Conservation (phyloP, 805 yeast genomes). For the Yamadazyma olivae region DNA sequence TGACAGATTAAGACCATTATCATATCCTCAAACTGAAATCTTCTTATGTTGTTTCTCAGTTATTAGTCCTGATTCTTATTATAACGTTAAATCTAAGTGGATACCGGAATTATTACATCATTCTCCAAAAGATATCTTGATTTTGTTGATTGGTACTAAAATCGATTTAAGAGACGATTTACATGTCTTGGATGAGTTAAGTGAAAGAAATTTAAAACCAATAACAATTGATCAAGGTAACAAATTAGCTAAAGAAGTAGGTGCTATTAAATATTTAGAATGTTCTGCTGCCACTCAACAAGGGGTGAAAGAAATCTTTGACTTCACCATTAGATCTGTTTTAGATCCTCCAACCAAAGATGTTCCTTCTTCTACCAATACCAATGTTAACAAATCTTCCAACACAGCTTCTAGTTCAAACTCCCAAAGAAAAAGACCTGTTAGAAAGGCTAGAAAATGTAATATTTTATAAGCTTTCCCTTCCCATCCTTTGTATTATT, state of each 20-base stretch:
- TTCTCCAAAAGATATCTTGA: slow-evolving; percentile 65
- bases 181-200: slow-evolving; percentile 66
- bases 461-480: slow-evolving; percentile 28
- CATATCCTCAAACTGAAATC: slow-evolving; percentile 90
- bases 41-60: slow-evolving; percentile 85
- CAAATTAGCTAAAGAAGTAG: slow-evolving; percentile 64
- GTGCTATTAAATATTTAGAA: slow-evolving; percentile 74
- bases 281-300: slow-evolving; percentile 89
- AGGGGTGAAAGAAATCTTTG: slow-evolving; percentile 84
- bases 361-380: slow-evolving; percentile 12
- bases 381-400: slow-evolving; percentile 7
- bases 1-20: slow-evolving; percentile 82
- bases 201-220: slow-evolving; percentile 60
- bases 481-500: too few relatives aligned
- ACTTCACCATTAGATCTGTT: slow-evolving; percentile 72
- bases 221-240: slow-evolving; percentile 60
- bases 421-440: slow-evolving; percentile 21
- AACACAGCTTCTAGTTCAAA: slow-evolving; percentile 5
- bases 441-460: slow-evolving; percentile 37
- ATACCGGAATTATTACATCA: slow-evolving; percentile 85
- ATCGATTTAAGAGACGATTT: slow-evolving; percentile 81
- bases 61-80: slow-evolving; percentile 75
- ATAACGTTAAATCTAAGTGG: slow-evolving; percentile 72
- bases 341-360: slow-evolving; percentile 45
- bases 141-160: slow-evolving; percentile 85